These are phyloP conservation scores for Ustilago sp. DNA, from an alignment of 1,284 basidiomycete genomes.

Conservation along the genomic window DNA sequence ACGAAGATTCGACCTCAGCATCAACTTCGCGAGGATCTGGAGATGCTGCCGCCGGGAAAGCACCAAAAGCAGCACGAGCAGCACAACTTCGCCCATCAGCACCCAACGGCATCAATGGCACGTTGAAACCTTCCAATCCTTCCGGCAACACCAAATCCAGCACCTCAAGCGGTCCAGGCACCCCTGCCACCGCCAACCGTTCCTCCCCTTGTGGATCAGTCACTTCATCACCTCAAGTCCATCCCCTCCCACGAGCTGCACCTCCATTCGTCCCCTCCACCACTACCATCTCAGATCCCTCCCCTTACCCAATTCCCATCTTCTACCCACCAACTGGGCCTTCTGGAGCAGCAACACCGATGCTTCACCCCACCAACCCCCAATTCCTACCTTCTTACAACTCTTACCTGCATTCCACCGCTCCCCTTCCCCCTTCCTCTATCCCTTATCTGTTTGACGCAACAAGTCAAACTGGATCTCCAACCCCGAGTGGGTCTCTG, in stretches of 20 bases:
- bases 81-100: neutral
- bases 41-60: neutral
- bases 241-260: constrained; percentile 9
- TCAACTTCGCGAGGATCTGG: neutral
- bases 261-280: neutral
- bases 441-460: neutral
- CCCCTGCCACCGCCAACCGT: constrained; percentile 16
- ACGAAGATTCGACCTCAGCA: neutral
- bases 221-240: constrained; percentile 20
- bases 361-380: constrained; percentile 3
- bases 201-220: constrained; percentile 25
- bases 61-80: neutral
- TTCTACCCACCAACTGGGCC: neutral
- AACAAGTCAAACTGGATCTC: constrained; percentile 2
- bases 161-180: constrained; percentile 5
- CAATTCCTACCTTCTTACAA: neutral
- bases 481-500: neutral
- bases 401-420: neutral
- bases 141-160: neutral
- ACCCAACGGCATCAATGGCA: neutral
- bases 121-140: neutral
- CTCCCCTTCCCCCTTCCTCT: neutral
- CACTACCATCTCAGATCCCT: neutral
- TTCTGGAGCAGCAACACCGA: constrained; percentile 22
- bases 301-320: constrained; percentile 5